Conservation (phyloP, 176 grass and related monocot species). For the Oryza coarctata region DNA sequence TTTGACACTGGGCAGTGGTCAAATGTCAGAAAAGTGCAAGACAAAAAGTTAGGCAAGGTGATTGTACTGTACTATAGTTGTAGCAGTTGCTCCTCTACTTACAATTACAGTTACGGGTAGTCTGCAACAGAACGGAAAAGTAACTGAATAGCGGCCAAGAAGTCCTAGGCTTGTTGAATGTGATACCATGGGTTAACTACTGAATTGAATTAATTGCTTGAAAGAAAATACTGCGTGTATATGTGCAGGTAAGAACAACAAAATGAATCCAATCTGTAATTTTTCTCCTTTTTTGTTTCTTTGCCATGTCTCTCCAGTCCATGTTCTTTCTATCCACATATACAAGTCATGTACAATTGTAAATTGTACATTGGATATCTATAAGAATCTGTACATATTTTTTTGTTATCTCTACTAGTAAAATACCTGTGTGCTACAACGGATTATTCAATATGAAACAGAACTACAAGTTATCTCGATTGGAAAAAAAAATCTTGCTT, state of each 20-base stretch:
- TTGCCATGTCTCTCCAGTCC: not conserved
- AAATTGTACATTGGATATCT: constrained; percentile 32
- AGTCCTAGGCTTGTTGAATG: not conserved
- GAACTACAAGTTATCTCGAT: too few relatives aligned
- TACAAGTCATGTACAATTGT: not conserved
- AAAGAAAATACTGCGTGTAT: too few relatives aligned
- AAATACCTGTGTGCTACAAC: too few relatives aligned
- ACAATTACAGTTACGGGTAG: not conserved
- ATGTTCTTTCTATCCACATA: constrained; percentile 31
- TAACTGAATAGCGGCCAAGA: constrained; percentile 3
- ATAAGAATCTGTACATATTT: constrained; percentile 55
- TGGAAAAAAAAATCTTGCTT: too few relatives aligned
- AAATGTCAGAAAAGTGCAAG: not conserved
- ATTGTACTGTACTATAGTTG: not conserved
- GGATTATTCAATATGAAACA: too few relatives aligned
- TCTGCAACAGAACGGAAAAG: not conserved
- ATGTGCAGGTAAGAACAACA: not conserved
- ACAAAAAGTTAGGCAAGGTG: not conserved
- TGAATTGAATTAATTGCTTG: too few relatives aligned
- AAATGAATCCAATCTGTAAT: not conserved
- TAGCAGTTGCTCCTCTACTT: not conserved
- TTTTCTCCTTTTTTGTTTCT: not conserved
- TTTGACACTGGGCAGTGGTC: constrained; percentile 34
- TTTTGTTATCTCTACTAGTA: not conserved
- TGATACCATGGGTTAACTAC: not conserved